Percentiles rank a stretch among this genome's conserved stretches.
Evolutionary conservation across 2,329 filamentous ascomycete genomes (phyloP).

Genomic region (Epichloe gansuensis): DNA sequence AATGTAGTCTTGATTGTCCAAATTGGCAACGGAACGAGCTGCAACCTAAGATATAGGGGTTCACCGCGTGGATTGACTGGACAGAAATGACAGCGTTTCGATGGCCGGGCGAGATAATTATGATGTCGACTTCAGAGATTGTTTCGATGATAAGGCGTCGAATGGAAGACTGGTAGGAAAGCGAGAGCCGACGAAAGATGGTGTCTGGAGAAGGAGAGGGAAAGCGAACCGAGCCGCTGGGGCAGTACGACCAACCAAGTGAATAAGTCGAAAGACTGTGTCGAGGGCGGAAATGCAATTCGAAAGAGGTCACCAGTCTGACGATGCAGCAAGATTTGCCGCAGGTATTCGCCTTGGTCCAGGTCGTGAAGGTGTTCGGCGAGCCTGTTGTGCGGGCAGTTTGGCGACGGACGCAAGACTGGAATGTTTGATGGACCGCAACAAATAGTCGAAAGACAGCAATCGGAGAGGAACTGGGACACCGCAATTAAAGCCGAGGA

Average conservation of each 20-base stretch:
- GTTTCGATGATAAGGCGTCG: background rate
- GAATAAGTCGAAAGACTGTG: background rate
- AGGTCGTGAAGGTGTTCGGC: background rate
- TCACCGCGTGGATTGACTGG: background rate
- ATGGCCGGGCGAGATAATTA: background rate
- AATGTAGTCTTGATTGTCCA: background rate
- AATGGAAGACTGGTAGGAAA: background rate
- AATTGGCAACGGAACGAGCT: background rate
- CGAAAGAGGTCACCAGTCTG: background rate
- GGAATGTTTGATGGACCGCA: conserved; percentile 10
- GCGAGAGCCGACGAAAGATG: background rate
- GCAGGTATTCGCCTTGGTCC: background rate
- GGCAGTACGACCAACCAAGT: background rate
- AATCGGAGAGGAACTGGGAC: background rate
- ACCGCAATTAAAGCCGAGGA: background rate
- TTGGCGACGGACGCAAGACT: conserved; percentile 3
- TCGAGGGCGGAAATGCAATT: background rate
- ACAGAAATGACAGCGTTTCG: background rate
- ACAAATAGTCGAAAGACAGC: conserved; percentile 6
- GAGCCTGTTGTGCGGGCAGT: background rate
- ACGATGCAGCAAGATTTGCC: background rate
- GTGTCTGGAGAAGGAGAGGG: background rate
- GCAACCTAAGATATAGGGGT: background rate
- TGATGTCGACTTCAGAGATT: background rate
- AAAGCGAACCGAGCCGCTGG: background rate